phyloP scores from a whole-genome alignment of 164 flowering plant species.

The Stephania yunnanensis region DNA sequence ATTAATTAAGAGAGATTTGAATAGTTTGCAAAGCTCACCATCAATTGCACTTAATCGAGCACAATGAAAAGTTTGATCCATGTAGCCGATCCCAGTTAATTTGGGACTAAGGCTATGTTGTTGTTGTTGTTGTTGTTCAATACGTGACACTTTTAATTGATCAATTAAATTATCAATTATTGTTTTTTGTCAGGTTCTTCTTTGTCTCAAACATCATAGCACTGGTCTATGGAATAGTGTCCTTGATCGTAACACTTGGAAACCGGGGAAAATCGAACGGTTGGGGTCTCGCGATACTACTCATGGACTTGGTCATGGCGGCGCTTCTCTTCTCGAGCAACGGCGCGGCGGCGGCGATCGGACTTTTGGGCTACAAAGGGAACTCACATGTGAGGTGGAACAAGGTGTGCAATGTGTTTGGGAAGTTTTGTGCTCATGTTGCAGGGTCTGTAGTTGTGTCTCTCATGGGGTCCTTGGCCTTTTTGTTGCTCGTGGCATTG shows the following conservation, averaged over 20 bases:
- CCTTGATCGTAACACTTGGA: constrained; percentile 20
- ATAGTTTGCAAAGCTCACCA: too few species aligned
- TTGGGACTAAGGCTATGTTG: too few species aligned
- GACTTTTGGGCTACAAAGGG: constrained; percentile 29
- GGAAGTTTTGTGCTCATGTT: constrained; percentile 21
- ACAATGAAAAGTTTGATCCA: too few species aligned
- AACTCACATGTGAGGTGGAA: constrained; percentile 37
- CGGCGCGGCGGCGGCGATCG: constrained; percentile 34
- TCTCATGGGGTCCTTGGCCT: constrained; percentile 21
- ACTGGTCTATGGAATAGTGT: constrained; percentile 33
- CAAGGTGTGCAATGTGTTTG: constrained; percentile 34
- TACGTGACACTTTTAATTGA: too few species aligned
- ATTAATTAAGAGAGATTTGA: too few species aligned
- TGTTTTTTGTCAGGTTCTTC: constrained; percentile 27
- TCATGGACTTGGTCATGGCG: constrained; percentile 33
- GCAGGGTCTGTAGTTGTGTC: constrained; percentile 22
- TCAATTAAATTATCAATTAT: not conserved
- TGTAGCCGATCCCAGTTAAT: too few species aligned
- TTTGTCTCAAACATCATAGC: constrained; percentile 38
- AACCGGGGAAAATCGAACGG: constrained; percentile 1
- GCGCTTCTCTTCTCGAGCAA: constrained; percentile 38
- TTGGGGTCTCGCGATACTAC: constrained; percentile 8
- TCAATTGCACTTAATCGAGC: too few species aligned
- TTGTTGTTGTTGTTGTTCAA: too few species aligned
- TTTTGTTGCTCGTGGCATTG: constrained; percentile 25